A percentile compares a stretch with the other conserved stretches of the same genome.
Conservation (phyloP, 1,284 basidiomycete genomes). For the Heterobasidion irregulare region DNA sequence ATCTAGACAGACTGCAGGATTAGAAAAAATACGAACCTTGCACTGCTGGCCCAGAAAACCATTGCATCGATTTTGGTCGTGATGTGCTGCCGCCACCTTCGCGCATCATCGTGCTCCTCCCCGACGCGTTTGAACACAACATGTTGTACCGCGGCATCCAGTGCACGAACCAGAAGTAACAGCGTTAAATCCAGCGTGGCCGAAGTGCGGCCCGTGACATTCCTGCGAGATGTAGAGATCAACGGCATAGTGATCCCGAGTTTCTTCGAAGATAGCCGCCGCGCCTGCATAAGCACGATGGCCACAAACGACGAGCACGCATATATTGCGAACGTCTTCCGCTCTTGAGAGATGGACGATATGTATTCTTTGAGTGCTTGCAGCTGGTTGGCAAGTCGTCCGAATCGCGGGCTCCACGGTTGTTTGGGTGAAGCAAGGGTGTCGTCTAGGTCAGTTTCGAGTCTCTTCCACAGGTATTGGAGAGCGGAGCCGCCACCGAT, state of each 20-base stretch:
- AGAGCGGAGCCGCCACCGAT: constrained; percentile 55
- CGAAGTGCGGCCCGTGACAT: constrained; percentile 23
- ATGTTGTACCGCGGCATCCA: constrained; percentile 50
- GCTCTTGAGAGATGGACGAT: constrained; percentile 24
- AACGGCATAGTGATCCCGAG: constrained; percentile 10
- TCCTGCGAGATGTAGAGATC: constrained; percentile 1
- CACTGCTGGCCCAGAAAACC: constrained; percentile 67
- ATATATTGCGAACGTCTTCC: constrained; percentile 51
- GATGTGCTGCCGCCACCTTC: constrained; percentile 20
- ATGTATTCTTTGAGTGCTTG: not conserved
- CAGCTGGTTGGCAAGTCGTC: not conserved
- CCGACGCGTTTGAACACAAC: constrained; percentile 28
- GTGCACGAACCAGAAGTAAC: constrained; percentile 58
- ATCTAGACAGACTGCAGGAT: not conserved
- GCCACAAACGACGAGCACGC: constrained; percentile 48
- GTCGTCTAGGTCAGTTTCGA: constrained; percentile 17
- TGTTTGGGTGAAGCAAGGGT: not conserved
- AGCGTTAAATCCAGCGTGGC: constrained; percentile 64
- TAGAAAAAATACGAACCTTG: constrained; percentile 41
- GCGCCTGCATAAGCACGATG: constrained; percentile 46
- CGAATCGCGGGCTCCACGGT: not conserved
- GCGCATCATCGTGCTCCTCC: constrained; percentile 13
- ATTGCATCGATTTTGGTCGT: constrained; percentile 53
- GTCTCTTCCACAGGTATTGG: constrained; percentile 32
- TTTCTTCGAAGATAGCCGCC: constrained; percentile 17